Percentiles rank a stretch among this genome's conserved stretches.
phyloP scores from a whole-genome alignment of 2,329 filamentous ascomycete genomes.

The Polytolypa hystricis region DNA sequence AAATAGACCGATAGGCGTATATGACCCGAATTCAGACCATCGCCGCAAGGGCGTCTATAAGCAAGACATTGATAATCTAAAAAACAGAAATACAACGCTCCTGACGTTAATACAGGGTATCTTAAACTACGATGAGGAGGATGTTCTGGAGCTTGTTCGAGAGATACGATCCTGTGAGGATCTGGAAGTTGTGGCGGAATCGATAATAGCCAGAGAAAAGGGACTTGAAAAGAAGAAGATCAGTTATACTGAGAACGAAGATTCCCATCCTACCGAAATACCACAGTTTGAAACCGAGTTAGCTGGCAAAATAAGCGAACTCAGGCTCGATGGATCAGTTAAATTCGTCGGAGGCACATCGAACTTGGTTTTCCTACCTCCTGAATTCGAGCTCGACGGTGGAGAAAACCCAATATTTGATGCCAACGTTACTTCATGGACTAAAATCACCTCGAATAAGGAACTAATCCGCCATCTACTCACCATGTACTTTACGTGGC shows the following conservation, averaged over 20 bases:
- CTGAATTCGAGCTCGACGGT: conserved; percentile 30
- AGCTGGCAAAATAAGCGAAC: conserved; percentile 84
- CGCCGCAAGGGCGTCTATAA: conserved; percentile 94
- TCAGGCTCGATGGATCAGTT: conserved; percentile 74
- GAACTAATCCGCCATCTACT: conserved; percentile 75
- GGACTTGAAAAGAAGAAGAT: conserved; percentile 26
- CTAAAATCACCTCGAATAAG: conserved; percentile 67
- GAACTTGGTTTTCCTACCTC: conserved; percentile 71
- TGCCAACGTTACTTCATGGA: conserved; percentile 76
- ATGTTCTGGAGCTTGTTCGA: conserved; percentile 68
- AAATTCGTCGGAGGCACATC: conserved; percentile 92
- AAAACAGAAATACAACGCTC: conserved; percentile 75
- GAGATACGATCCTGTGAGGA: conserved; percentile 80
- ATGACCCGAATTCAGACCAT: conserved; percentile 93
- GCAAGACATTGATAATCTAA: conserved; percentile 79
- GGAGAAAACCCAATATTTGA: conserved; percentile 37
- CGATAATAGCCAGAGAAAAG: conserved; percentile 44
- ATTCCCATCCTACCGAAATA: conserved; percentile 29
- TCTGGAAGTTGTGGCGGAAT: conserved; percentile 52
- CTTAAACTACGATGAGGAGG: conserved; percentile 79
- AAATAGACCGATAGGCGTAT: conserved; percentile 54
- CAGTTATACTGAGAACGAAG: conserved; percentile 25
- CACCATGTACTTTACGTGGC: conserved; percentile 97
- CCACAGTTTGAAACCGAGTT: conserved; percentile 62
- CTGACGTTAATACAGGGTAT: conserved; percentile 91